Evolutionary conservation across 345 rosid genomes (phyloP).

Genomic region (Aethionema arabicum): DNA sequence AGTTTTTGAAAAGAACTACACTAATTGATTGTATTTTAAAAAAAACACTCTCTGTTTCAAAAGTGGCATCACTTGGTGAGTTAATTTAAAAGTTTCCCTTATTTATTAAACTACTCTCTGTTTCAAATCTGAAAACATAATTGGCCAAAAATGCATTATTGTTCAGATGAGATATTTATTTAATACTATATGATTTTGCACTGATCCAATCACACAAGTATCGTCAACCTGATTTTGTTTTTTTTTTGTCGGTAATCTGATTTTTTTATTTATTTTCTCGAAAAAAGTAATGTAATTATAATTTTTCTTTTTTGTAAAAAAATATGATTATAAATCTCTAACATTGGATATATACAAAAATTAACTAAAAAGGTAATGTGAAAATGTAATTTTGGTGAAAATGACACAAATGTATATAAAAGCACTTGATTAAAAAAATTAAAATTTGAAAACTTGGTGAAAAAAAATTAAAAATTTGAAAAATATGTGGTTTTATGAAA

Average conservation of each 20-base stretch:
- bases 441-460: no score
- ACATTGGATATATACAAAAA: neutral
- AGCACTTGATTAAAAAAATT: neutral
- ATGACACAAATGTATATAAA: neutral
- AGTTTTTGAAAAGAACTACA: neutral
- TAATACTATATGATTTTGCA: no score
- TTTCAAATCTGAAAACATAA: neutral
- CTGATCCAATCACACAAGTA: neutral
- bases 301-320: no score
- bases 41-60: neutral
- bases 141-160: no score
- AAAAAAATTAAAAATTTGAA: neutral
- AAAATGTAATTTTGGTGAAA: neutral
- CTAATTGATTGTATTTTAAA: neutral
- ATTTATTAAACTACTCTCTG: neutral
- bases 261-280: neutral
- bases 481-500: slow-evolving; percentile 7
- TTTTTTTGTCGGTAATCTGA: neutral
- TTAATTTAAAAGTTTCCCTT: neutral
- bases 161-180: no score
- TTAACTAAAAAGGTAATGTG: neutral
- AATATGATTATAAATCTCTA: neutral
- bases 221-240: neutral
- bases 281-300: neutral
- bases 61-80: neutral